A percentile compares a stretch with the other conserved stretches of the same genome.
Evolutionary conservation across 306 rosid species (phyloP).

Genomic region (Parietaria judaica): DNA sequence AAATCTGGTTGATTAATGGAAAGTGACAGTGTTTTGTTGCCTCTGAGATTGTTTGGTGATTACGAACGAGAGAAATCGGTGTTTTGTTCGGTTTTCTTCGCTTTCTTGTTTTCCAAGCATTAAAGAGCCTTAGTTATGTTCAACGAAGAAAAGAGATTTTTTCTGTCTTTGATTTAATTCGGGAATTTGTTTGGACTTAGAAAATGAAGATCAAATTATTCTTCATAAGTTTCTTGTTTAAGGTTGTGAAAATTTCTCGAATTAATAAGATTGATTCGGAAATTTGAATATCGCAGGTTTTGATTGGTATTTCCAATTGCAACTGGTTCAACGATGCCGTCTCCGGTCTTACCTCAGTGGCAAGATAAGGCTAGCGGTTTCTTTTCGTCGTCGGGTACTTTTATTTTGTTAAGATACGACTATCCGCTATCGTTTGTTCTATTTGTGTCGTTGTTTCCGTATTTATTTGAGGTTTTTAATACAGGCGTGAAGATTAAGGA

Average conservation of each 20-base stretch:
- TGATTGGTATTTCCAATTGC: conserved; percentile 17
- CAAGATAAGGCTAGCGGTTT: conserved; percentile 79
- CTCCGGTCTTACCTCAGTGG: conserved; percentile 68
- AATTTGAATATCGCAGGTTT: conserved; percentile 24
- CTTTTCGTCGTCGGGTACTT: conserved; percentile 81
- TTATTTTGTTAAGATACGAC: neutral
- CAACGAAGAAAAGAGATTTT: neutral
- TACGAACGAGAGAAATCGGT: neutral
- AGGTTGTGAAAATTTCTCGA: neutral
- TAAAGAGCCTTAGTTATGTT: neutral
- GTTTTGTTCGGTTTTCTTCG: neutral
- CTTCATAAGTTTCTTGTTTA: neutral
- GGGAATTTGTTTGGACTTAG: neutral
- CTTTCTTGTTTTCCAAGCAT: conserved; percentile 2
- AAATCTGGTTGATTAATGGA: neutral
- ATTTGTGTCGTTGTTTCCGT: conserved; percentile 1
- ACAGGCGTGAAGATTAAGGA: conserved; percentile 81
- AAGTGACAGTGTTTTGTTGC: neutral
- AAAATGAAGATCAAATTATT: neutral
- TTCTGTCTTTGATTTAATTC: neutral
- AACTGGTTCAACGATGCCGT: conserved; percentile 50
- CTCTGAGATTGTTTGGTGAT: neutral
- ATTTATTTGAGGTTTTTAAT: conserved; percentile 17
- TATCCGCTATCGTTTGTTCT: conserved; percentile 3
- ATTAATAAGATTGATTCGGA: too few relatives aligned